A percentile compares a stretch with the other conserved stretches of the same genome.
Conservation (phyloP, 2,329 filamentous ascomycete species). For the Exophiala spinifera region DNA sequence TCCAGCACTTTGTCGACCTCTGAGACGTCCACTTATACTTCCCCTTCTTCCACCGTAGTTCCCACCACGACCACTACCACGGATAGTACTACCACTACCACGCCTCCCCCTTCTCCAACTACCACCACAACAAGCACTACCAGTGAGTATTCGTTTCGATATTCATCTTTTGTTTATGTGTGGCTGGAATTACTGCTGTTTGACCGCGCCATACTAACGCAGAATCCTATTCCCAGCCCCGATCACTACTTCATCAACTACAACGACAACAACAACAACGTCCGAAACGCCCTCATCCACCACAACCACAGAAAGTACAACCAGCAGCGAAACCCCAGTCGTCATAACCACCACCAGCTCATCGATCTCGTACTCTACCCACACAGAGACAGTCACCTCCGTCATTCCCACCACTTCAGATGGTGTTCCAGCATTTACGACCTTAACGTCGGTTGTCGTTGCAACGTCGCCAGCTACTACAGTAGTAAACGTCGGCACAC, state of each 20-base stretch:
- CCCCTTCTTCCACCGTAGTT: conserved; percentile 18
- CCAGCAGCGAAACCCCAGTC: conserved; percentile 19
- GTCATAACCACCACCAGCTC: conserved; percentile 22
- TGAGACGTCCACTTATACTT: conserved; percentile 11
- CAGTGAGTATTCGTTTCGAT: conserved; percentile 13
- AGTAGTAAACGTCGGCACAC: conserved; percentile 13
- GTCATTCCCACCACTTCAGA: conserved; percentile 17
- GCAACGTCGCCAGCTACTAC: conserved; percentile 15
- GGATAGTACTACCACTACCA: conserved; percentile 10
- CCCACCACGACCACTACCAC: conserved; percentile 12
- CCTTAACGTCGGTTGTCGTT: conserved; percentile 20
- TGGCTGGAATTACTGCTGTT: conserved; percentile 1
- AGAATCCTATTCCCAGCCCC: conserved; percentile 10
- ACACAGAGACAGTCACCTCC: conserved; percentile 15
- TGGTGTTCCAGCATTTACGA: conserved; percentile 18
- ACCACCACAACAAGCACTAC: conserved; percentile 13
- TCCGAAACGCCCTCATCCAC: conserved; percentile 56
- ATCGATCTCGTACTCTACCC: conserved; percentile 17
- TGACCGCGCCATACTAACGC: conserved; percentile 4
- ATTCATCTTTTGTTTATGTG: conserved; percentile 2
- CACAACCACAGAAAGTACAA: conserved; percentile 7
- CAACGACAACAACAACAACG: background rate
- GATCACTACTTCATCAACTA: background rate
- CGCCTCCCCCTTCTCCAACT: conserved; percentile 9
- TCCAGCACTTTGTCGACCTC: conserved; percentile 8